Evolutionary conservation across 805 yeast genomes (phyloP).

Genomic region (Cyberlindnera mississippiensis): DNA sequence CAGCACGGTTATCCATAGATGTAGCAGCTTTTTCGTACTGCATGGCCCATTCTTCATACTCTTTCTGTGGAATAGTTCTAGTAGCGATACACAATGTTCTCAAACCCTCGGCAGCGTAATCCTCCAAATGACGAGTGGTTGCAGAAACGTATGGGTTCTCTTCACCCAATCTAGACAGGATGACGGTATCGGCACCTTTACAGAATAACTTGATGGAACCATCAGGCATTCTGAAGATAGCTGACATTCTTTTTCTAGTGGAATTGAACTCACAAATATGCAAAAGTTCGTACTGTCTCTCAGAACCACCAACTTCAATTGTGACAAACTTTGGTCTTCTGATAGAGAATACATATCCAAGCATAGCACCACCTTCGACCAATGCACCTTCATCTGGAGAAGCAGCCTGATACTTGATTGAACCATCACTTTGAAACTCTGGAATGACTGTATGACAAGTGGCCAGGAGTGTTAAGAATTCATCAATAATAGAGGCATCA

Average conservation of each 20-base stretch:
- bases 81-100: conserved; percentile 92
- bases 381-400: conserved; percentile 99
- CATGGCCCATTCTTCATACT: conserved; percentile 66
- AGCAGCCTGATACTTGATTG: conserved; percentile 93
- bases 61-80: conserved; percentile 73
- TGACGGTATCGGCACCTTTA: conserved; percentile 98
- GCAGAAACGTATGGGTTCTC: conserved; percentile 78
- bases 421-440: conserved; percentile 59
- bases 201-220: conserved; percentile 84
- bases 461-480: conserved; percentile 78
- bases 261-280: conserved; percentile 96
- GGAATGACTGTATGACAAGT: conserved; percentile 98
- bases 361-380: conserved; percentile 90
- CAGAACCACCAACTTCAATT: conserved; percentile 47
- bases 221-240: conserved; percentile 91
- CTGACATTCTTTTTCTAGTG: conserved; percentile 96
- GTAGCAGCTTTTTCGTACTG: conserved; percentile 78
- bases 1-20: conserved; percentile 68
- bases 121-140: conserved; percentile 85
- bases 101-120: conserved; percentile 93
- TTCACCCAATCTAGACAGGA: conserved; percentile 72
- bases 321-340: conserved; percentile 84
- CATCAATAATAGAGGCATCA: conserved; percentile 53
- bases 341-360: conserved; percentile 80
- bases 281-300: conserved; percentile 67